Base-by-base conservation (phyloP, 2,329 filamentous ascomycete genomes). In the Botrytis deweyae region DNA sequence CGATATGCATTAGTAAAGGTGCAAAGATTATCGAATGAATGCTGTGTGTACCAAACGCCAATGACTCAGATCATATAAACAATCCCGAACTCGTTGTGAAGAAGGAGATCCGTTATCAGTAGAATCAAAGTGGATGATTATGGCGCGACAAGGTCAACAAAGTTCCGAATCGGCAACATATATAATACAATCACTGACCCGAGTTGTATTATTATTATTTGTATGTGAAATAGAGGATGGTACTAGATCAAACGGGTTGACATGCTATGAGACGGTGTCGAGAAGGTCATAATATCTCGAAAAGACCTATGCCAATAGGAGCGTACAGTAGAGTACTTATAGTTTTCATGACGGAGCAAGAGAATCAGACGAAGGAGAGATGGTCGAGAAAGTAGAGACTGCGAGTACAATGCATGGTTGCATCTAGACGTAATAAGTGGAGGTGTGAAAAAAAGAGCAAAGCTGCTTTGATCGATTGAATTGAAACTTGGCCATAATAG, bases 321-420 rank as follows among this genome's bases (percentile, higher is more conserved):
- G 68, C 40, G 71, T 59, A 52, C 55, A 52, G 58, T 33, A 40
- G 46, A 72, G 46, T 40, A 63, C 65, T 69, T 68, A 72, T 72
- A 72, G 29, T 44, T 65, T 72, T 66, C 70, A 72, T 59, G 46
- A 33, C 20, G 62, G 49, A 67, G 70, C 18, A 67, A 64, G 29
- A 46, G 59, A 49, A 72, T n/a, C 16, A 55, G 52, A 18, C 18
- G 52, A 58, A 58, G 52, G 14, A 58, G 52, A 33, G 14, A 58
- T n/a, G 52, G 52, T 58, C n/a, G 40, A 68, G 29, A 33, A 33
- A 69, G 33, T 25, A 18, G n/a, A 25, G 52, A 68, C 33, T 68
- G 38, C 38, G 63, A 72, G 63, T 59, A 68, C 61, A 66, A 65
- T 67, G 44, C 70, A 72, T 72, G 61, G 61, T 72, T 72, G 70